Conservation (phyloP, 805 yeast species). For the Wickerhamiella slavikovae region DNA sequence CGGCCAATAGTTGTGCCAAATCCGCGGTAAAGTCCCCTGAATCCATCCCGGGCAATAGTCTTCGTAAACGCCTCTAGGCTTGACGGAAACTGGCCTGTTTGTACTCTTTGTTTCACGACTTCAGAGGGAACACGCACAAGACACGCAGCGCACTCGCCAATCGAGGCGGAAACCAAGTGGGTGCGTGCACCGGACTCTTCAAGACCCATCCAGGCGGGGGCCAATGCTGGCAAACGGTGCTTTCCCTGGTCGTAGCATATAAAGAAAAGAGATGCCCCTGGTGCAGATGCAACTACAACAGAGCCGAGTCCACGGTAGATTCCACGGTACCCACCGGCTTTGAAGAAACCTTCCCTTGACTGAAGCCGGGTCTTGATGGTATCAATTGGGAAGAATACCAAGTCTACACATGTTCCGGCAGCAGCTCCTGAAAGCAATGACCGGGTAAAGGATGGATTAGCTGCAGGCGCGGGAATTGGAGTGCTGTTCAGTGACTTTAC, state of each 20-base stretch:
- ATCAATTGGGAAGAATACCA: conserved; percentile 89
- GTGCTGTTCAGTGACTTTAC: no score
- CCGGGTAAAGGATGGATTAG: conserved; percentile 2
- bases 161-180: conserved; percentile 76
- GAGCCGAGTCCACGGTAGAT: conserved; percentile 85
- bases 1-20: conserved; percentile 84
- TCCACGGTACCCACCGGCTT: conserved; percentile 84
- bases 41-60: conserved; percentile 43
- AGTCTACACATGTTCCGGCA: conserved; percentile 91
- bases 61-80: conserved; percentile 50
- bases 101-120: conserved; percentile 87
- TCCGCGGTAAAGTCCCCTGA: conserved; percentile 74
- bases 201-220: neutral
- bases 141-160: conserved; percentile 89
- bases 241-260: conserved; percentile 49
- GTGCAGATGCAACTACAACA: conserved; percentile 88
- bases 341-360: conserved; percentile 85
- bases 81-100: conserved; percentile 35
- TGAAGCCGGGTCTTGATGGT: conserved; percentile 87
- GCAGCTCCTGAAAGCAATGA: conserved; percentile 44
- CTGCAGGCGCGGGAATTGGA: no score
- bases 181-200: conserved; percentile 22
- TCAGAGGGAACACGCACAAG: conserved; percentile 91
- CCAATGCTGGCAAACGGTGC: conserved; percentile 3
- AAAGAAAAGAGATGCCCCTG: conserved; percentile 57